A percentile compares a stretch with the other conserved stretches of the same genome.
Conservation (phyloP, 2,329 filamentous ascomycete species). For the Colletotrichum sp. region DNA sequence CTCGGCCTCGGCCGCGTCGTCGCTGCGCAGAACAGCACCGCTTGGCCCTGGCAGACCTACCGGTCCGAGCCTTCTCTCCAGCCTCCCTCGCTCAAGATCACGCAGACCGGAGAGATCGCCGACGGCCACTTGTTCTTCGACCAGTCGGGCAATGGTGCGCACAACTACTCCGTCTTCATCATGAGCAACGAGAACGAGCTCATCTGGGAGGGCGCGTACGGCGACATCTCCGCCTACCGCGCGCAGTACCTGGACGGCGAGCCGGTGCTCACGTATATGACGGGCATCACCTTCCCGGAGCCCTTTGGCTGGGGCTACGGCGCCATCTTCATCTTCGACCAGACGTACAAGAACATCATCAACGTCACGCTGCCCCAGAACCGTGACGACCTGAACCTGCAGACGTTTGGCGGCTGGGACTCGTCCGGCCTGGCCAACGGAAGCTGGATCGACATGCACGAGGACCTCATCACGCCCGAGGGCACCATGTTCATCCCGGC, state of each 20-base stretch:
- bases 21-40: not conserved
- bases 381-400: not conserved
- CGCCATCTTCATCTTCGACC: slow-evolving; percentile 32
- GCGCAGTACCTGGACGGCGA: slow-evolving; percentile 33
- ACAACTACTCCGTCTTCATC: slow-evolving; percentile 22
- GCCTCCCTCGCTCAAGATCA: not conserved
- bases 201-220: slow-evolving; percentile 27
- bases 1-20: not conserved
- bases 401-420: slow-evolving; percentile 3
- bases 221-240: slow-evolving; percentile 27
- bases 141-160: slow-evolving; percentile 17
- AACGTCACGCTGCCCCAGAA: not conserved
- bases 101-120: slow-evolving; percentile 19
- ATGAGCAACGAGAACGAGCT: slow-evolving; percentile 33
- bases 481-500: slow-evolving; percentile 45
- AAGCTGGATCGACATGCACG: slow-evolving; percentile 35
- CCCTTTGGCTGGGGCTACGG: slow-evolving; percentile 35
- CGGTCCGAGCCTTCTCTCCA: slow-evolving; percentile 3
- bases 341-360: slow-evolving; percentile 28
- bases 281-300: slow-evolving; percentile 27
- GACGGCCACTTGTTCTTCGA: slow-evolving; percentile 32
- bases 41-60: slow-evolving; percentile 12
- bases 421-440: not conserved
- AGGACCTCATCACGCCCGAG: slow-evolving; percentile 43
- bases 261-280: slow-evolving; percentile 33